Evolutionary conservation across 2,329 filamentous ascomycete species (phyloP).

Genomic region (Alternaria sp.): DNA sequence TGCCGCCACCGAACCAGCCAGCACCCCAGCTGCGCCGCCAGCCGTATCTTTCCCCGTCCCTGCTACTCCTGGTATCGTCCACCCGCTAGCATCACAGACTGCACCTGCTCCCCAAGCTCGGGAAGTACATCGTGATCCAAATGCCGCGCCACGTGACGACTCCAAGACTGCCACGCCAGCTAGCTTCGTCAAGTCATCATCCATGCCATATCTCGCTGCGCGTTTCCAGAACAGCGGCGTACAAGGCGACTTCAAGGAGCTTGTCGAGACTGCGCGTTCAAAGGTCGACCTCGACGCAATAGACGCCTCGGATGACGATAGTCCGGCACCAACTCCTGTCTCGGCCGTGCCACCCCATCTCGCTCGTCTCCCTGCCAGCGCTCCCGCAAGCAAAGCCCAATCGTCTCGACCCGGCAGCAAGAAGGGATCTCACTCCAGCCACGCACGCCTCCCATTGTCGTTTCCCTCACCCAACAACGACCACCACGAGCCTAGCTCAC

Average conservation of each 20-base stretch:
- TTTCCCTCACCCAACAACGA: constrained; percentile 40
- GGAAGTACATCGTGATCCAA: constrained; percentile 44
- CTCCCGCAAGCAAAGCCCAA: constrained; percentile 40
- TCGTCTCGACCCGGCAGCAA: constrained; percentile 44
- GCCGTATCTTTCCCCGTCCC: constrained; percentile 40
- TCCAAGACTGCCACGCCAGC: constrained; percentile 22
- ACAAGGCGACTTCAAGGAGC: constrained; percentile 49
- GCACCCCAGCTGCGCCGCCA: constrained; percentile 37
- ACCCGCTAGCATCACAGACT: constrained; percentile 43
- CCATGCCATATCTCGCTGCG: constrained; percentile 54
- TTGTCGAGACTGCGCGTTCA: constrained; percentile 48
- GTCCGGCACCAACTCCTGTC: constrained; percentile 41
- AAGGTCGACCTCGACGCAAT: constrained; percentile 49
- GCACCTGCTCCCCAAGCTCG: constrained; percentile 38
- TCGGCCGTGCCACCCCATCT: constrained; percentile 39
- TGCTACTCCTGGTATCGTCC: constrained; percentile 45
- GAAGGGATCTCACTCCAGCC: constrained; percentile 40
- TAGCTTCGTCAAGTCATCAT: constrained; percentile 49
- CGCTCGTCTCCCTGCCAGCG: constrained; percentile 43
- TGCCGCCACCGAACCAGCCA: constrained; percentile 42
- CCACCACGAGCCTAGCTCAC: constrained; percentile 44
- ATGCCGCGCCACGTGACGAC: constrained; percentile 25
- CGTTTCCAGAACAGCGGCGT: constrained; percentile 53
- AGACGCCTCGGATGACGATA: constrained; percentile 49
- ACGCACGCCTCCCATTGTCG: constrained; percentile 43